phyloP scores from a whole-genome alignment of 768 basidiomycete species.

The Leccinum imitatum region DNA sequence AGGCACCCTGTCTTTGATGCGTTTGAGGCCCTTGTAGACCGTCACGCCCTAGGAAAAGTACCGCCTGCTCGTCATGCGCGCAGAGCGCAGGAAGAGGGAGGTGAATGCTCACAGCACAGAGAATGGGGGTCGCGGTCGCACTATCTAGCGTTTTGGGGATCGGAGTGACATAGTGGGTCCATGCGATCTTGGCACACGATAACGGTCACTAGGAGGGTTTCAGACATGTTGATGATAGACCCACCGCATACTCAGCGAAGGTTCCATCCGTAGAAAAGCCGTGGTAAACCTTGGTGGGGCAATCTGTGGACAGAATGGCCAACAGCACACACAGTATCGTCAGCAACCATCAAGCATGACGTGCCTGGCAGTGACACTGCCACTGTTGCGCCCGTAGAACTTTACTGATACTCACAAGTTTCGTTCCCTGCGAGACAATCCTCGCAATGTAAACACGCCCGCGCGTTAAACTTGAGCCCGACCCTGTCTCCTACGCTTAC shows the following conservation, averaged over 20 bases:
- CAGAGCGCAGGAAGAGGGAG: not conserved
- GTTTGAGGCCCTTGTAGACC: conserved; percentile 47
- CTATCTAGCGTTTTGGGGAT: conserved; percentile 43
- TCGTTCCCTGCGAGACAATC: conserved; percentile 40
- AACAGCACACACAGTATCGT: not conserved
- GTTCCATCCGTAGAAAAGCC: conserved; percentile 48
- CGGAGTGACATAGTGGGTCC: conserved; percentile 41
- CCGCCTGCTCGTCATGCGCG: not conserved
- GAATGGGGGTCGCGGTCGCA: conserved; percentile 42
- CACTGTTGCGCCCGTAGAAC: not conserved
- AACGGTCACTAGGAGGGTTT: not conserved
- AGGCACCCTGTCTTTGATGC: conserved; percentile 22
- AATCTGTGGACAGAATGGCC: conserved; percentile 12
- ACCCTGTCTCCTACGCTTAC: conserved; percentile 41
- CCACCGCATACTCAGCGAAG: conserved; percentile 40
- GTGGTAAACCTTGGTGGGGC: not conserved
- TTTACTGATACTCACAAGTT: conserved; percentile 18
- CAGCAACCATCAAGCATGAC: not conserved
- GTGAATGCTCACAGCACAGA: conserved; percentile 38
- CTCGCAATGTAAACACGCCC: conserved; percentile 41
- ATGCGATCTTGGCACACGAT: conserved; percentile 28
- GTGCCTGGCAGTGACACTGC: too few species aligned
- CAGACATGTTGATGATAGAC: not conserved
- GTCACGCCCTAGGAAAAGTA: conserved; percentile 35
- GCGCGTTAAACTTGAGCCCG: conserved; percentile 45